phyloP scores from a whole-genome alignment of 768 basidiomycete species.

The Coprinellus aureogranulatus region DNA sequence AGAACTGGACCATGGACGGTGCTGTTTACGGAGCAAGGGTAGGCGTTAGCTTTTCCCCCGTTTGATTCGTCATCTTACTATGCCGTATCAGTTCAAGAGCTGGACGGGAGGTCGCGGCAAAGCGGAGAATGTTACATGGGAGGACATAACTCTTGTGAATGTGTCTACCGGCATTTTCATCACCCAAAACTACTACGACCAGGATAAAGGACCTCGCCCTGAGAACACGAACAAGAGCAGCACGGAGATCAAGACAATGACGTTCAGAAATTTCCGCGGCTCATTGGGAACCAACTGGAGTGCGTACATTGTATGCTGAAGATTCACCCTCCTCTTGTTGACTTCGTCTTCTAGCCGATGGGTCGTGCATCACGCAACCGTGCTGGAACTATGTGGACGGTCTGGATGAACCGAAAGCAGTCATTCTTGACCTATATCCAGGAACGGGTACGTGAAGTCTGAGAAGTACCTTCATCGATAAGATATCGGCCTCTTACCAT shows the following conservation, averaged over 20 bases:
- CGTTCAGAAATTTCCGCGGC: conserved; percentile 35
- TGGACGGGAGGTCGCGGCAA: conserved; percentile 48
- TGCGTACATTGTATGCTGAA: conserved; percentile 15
- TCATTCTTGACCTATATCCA: conserved; percentile 37
- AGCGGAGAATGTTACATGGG: conserved; percentile 48
- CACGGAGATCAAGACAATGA: conserved; percentile 33
- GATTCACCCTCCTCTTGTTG: background rate
- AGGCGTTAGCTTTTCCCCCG: conserved; percentile 9
- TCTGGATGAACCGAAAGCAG: conserved; percentile 30
- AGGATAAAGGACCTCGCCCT: conserved; percentile 34
- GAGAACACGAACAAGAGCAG: conserved; percentile 30
- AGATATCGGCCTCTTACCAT: background rate
- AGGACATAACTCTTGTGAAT: conserved; percentile 41
- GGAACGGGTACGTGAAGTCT: conserved; percentile 34
- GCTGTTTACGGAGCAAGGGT: conserved; percentile 46
- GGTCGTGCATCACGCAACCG: conserved; percentile 36
- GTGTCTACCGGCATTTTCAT: conserved; percentile 47
- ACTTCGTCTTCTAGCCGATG: conserved; percentile 26
- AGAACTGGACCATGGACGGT: conserved; percentile 50
- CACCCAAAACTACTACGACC: conserved; percentile 53
- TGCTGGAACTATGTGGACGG: conserved; percentile 40
- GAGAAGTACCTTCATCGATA: too few species aligned
- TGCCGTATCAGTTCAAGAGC: conserved; percentile 37
- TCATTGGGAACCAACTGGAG: conserved; percentile 35
- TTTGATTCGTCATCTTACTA: conserved; percentile 1